phyloP scores from a whole-genome alignment of 352 stramenopile species.

The Thraustochytrium sp. region DNA sequence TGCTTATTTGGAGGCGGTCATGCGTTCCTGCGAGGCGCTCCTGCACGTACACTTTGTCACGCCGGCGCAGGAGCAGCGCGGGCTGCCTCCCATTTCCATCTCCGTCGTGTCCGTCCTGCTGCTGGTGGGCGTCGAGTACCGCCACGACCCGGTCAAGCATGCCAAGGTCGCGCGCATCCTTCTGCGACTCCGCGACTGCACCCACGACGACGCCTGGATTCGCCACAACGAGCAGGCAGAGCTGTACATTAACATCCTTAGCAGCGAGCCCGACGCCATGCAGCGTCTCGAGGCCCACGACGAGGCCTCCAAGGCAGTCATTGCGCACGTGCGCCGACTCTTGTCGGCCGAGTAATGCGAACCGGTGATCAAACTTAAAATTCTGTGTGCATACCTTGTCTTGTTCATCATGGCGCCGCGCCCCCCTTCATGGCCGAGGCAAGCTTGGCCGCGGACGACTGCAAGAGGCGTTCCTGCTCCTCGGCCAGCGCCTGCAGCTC shows the following conservation, averaged over 20 bases:
- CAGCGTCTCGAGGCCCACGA: not conserved
- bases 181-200: not conserved
- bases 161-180: not conserved
- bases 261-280: not conserved
- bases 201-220: not conserved
- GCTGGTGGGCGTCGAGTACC: not conserved
- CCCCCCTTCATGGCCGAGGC: not conserved
- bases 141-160: not conserved
- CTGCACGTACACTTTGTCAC: not conserved
- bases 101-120: not conserved
- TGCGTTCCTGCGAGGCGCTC: not conserved
- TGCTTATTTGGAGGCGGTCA: not conserved
- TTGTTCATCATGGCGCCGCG: not conserved
- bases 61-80: not conserved
- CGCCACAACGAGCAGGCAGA: conserved; percentile 6
- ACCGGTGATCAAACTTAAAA: not conserved
- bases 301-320: not conserved
- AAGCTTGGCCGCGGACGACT: not conserved
- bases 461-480: conserved; percentile 18
- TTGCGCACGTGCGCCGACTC: not conserved
- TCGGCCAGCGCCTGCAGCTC: not conserved
- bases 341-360: not conserved
- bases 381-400: no score
- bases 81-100: not conserved
- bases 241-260: conserved; percentile 16